A percentile compares a stretch with the other conserved stretches of the same genome.
Conservation (phyloP, 2,329 filamentous ascomycete genomes). For the Massarina eburnea region DNA sequence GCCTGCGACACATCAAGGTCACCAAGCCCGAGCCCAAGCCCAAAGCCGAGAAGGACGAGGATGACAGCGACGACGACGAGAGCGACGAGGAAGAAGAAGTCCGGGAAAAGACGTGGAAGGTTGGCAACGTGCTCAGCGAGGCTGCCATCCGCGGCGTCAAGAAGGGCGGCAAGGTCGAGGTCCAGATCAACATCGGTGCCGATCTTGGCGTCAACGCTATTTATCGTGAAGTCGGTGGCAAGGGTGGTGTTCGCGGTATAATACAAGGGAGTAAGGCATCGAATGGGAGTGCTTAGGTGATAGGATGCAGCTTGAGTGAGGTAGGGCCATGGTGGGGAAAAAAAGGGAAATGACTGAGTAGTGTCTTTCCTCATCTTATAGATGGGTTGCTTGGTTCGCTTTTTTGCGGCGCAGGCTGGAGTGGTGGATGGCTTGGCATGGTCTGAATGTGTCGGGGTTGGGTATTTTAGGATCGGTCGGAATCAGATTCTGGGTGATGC, state of each 20-base stretch:
- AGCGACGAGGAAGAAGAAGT: constrained; percentile 77
- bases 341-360: too few relatives aligned
- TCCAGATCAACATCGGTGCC: constrained; percentile 82
- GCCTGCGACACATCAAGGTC: constrained; percentile 86
- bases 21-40: constrained; percentile 81
- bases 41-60: constrained; percentile 64
- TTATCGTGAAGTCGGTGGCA: constrained; percentile 81
- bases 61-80: constrained; percentile 63
- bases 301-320: too few relatives aligned
- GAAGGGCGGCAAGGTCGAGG: constrained; percentile 88
- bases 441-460: too few relatives aligned
- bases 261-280: constrained; percentile 27
- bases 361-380: too few relatives aligned
- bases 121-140: constrained; percentile 80
- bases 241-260: constrained; percentile 62
- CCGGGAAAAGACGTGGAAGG: constrained; percentile 90
- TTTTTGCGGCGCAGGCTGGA: too few relatives aligned
- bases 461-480: too few relatives aligned
- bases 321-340: too few relatives aligned
- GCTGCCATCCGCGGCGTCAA: constrained; percentile 80
- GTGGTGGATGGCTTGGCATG: too few relatives aligned
- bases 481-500: too few relatives aligned
- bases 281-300: constrained; percentile 33
- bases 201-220: constrained; percentile 81
- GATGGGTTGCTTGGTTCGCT: too few relatives aligned